Conservation (phyloP, 352 stramenopile genomes). For the Elongisporangium prolatum region DNA sequence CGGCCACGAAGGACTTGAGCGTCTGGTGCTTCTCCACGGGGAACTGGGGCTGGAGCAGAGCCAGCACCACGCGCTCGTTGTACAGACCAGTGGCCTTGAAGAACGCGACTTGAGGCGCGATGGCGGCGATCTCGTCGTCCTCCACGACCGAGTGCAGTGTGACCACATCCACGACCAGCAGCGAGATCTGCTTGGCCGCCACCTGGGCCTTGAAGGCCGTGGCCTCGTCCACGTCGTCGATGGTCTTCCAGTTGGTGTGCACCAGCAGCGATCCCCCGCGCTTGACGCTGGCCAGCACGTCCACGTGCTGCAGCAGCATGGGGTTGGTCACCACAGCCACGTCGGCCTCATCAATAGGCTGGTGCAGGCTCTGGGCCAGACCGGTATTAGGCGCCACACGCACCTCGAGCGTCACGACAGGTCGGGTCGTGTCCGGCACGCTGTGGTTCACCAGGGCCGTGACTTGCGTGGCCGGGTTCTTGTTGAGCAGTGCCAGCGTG, state of each 20-base stretch:
- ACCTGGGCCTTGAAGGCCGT: conserved; percentile 48
- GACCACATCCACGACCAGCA: conserved; percentile 48
- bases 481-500: conserved; percentile 49
- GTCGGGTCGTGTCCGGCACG: conserved; percentile 17
- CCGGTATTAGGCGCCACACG: conserved; percentile 40
- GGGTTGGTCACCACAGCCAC: conserved; percentile 50
- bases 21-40: conserved; percentile 29
- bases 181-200: conserved; percentile 36
- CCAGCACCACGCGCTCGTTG: conserved; percentile 53
- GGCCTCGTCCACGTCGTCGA: conserved; percentile 55
- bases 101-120: conserved; percentile 54
- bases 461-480: conserved; percentile 61
- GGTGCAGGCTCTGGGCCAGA: conserved; percentile 24
- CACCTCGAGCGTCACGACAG: conserved; percentile 51
- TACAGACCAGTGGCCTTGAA: conserved; percentile 52
- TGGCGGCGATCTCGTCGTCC: conserved; percentile 38
- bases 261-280: conserved; percentile 49
- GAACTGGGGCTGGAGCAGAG: conserved; percentile 46
- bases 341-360: conserved; percentile 51
- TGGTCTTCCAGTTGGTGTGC: conserved; percentile 53
- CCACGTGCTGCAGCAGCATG: conserved; percentile 42
- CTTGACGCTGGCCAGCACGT: conserved; percentile 52
- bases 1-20: conserved; percentile 47
- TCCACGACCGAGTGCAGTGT: conserved; percentile 53
- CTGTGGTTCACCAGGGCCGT: conserved; percentile 58